Evolutionary conservation across 2,329 filamentous ascomycete genomes (phyloP).

Genomic region (Fusarium sambucinum): DNA sequence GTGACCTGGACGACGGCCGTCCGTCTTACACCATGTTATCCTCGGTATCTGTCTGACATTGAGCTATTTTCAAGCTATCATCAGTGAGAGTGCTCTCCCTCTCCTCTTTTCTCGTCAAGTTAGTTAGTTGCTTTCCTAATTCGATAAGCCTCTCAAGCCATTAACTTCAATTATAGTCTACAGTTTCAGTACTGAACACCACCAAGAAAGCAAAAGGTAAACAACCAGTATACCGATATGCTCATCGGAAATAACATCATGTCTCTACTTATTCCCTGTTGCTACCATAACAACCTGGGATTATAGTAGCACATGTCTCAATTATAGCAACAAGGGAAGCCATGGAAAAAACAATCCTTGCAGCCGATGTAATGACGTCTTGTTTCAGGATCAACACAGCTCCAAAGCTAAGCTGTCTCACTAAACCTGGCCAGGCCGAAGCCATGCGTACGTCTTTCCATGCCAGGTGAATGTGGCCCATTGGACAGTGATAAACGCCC

Average conservation of each 20-base stretch:
- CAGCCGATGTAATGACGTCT: constrained; percentile 36
- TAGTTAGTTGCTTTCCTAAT: not conserved
- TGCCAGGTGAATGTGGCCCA: constrained; percentile 16
- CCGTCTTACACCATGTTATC: constrained; percentile 11
- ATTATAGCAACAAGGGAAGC: not conserved
- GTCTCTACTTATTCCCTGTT: constrained; percentile 19
- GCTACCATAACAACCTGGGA: constrained; percentile 31
- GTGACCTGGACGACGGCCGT: constrained; percentile 22
- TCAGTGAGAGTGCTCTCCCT: not conserved
- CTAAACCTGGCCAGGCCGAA: constrained; percentile 9
- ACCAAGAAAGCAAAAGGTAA: not conserved
- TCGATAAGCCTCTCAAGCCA: not conserved
- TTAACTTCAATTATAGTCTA: not conserved
- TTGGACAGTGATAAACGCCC: constrained; percentile 24
- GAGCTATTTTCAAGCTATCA: not conserved
- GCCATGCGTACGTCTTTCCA: constrained; percentile 10
- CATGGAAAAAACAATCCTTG: constrained; percentile 17
- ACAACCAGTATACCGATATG: not conserved
- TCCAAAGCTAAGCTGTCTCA: constrained; percentile 30
- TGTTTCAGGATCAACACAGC: constrained; percentile 37
- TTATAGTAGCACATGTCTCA: constrained; percentile 35
- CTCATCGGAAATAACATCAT: constrained; percentile 14
- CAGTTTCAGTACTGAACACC: not conserved
- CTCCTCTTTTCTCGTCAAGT: not conserved
- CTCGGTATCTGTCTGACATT: constrained; percentile 1